Conservation (phyloP, 1,284 basidiomycete genomes). For the Abortiporus biennis region DNA sequence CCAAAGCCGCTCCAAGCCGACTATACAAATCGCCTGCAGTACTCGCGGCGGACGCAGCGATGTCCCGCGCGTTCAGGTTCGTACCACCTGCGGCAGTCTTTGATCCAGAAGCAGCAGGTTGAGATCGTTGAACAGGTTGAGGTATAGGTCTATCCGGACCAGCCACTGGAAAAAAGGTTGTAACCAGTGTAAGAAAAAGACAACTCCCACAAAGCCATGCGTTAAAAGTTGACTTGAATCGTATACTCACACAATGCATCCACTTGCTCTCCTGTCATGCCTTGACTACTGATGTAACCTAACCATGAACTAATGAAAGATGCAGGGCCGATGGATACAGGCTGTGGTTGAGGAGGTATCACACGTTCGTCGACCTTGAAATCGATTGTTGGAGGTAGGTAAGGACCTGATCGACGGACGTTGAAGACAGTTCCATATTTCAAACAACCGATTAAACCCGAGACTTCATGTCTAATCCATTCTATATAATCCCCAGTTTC, state of each 20-base stretch:
- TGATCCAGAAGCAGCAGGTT: constrained; percentile 2
- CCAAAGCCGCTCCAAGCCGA: constrained; percentile 47
- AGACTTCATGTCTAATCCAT: constrained; percentile 30
- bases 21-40: constrained; percentile 39
- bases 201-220: background rate
- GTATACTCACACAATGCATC: constrained; percentile 47
- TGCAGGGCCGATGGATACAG: constrained; percentile 49
- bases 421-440: constrained; percentile 56
- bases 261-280: constrained; percentile 48
- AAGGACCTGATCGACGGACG: constrained; percentile 37
- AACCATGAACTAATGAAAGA: constrained; percentile 48
- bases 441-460: constrained; percentile 30
- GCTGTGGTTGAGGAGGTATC: constrained; percentile 51
- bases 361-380: constrained; percentile 32
- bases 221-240: constrained; percentile 1
- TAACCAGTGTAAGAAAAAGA: background rate
- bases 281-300: constrained; percentile 24
- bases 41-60: constrained; percentile 20
- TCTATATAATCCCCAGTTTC: constrained; percentile 50
- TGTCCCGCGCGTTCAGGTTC: constrained; percentile 16
- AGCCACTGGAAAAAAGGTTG: constrained; percentile 37
- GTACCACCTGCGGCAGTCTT: background rate
- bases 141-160: constrained; percentile 52
- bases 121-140: constrained; percentile 11
- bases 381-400: constrained; percentile 44